Percentiles rank a stretch among this genome's conserved stretches.
These are phyloP conservation scores for Salix viminalis DNA, from an alignment of 345 rosid species.

Conservation along the genomic window DNA sequence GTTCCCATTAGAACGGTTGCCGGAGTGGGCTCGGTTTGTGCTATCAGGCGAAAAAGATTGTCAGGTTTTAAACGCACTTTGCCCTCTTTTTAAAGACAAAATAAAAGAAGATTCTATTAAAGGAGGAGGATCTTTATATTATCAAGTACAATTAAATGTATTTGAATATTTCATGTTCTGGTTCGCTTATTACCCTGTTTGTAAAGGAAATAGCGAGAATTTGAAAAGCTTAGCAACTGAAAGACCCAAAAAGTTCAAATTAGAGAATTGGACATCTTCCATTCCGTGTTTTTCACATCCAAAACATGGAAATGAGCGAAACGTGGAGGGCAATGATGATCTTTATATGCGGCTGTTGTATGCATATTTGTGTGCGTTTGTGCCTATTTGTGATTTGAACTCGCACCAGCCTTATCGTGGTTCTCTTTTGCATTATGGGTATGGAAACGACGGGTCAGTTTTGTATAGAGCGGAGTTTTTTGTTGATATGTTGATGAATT, in stretches of 20 bases:
- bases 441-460: conserved; percentile 49
- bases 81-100: conserved; percentile 60
- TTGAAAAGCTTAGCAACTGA: conserved; percentile 29
- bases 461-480: conserved; percentile 64
- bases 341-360: conserved; percentile 57
- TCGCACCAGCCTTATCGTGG: conserved; percentile 68
- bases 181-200: conserved; percentile 52
- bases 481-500: conserved; percentile 63
- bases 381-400: conserved; percentile 56
- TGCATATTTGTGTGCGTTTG: conserved; percentile 74
- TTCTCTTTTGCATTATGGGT: conserved; percentile 75
- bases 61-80: conserved; percentile 42
- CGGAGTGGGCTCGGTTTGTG: conserved; percentile 64
- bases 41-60: conserved; percentile 48
- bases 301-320: conserved; percentile 52
- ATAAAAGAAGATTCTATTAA: conserved; percentile 60
- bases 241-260: conserved; percentile 42
- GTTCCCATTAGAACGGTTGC: conserved; percentile 77
- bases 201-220: conserved; percentile 58
- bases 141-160: too few species aligned
- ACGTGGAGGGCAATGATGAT: conserved; percentile 43
- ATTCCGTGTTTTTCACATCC: conserved; percentile 51
- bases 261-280: conserved; percentile 64
- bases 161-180: too few species aligned
- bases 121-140: conserved; percentile 17